These are phyloP conservation scores for Begonia peltatifolia DNA, from an alignment of 306 rosid genomes.

Conservation along the genomic window DNA sequence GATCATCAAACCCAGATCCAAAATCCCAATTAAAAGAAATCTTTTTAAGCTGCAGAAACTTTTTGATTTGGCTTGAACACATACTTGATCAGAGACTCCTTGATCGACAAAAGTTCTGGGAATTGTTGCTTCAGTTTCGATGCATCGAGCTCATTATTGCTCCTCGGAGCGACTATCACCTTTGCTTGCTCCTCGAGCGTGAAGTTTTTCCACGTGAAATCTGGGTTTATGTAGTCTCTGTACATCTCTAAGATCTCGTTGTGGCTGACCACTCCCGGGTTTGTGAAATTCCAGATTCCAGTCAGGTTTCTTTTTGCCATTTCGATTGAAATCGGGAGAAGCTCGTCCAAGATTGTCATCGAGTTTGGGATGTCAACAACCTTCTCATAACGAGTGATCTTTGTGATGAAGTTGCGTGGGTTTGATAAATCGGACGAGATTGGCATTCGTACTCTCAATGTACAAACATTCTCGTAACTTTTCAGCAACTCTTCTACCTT, in stretches of 20 bases:
- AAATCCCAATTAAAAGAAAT: too few species aligned
- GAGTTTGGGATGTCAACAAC: constrained; percentile 84
- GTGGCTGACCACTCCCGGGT: constrained; percentile 93
- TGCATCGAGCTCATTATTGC: constrained; percentile 78
- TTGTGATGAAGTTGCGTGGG: constrained; percentile 80
- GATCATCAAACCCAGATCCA: too few species aligned
- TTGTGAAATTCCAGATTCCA: constrained; percentile 78
- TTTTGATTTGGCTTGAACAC: constrained; percentile 62
- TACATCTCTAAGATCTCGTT: constrained; percentile 77
- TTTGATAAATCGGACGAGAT: constrained; percentile 67
- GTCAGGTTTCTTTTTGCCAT: constrained; percentile 91
- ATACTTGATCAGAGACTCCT: constrained; percentile 69
- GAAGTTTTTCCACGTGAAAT: constrained; percentile 61
- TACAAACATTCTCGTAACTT: constrained; percentile 77
- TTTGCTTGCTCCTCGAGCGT: constrained; percentile 84
- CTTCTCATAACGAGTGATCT: constrained; percentile 67
- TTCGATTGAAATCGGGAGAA: constrained; percentile 67
- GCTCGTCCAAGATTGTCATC: constrained; percentile 79
- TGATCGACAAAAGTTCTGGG: constrained; percentile 66
- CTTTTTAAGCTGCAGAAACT: constrained; percentile 19
- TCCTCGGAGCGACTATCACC: constrained; percentile 73
- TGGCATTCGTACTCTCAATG: constrained; percentile 80
- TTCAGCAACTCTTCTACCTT: constrained; percentile 79
- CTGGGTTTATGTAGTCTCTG: constrained; percentile 48
- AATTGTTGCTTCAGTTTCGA: constrained; percentile 49